Conservation (phyloP, 1,284 basidiomycete genomes). For the Irpex lacteus region DNA sequence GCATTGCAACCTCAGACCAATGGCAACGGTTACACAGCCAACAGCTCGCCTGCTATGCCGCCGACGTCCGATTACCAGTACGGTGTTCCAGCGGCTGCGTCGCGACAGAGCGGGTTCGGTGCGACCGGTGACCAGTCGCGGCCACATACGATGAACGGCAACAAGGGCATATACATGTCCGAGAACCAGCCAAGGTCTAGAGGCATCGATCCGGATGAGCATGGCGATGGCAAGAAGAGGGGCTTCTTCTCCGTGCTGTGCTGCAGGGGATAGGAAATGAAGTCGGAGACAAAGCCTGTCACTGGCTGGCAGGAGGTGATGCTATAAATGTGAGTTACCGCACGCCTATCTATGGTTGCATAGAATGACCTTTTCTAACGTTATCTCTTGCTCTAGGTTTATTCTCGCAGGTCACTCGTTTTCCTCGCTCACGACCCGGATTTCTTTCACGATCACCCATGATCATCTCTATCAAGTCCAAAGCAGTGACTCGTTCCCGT, state of each 20-base stretch:
- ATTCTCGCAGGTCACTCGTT: background rate
- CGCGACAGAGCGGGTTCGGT: conserved; percentile 34
- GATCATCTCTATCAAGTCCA: background rate
- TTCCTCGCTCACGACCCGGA: background rate
- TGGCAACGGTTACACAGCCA: conserved; percentile 19
- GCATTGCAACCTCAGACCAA: conserved; percentile 42
- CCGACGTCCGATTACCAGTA: conserved; percentile 59
- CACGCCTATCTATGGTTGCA: background rate
- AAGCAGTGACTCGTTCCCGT: background rate
- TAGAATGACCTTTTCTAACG: too few species aligned
- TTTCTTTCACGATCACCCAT: background rate
- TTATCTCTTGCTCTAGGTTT: too few species aligned
- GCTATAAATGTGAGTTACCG: conserved; percentile 20
- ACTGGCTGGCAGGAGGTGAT: conserved; percentile 19
- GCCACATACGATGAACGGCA: conserved; percentile 22
- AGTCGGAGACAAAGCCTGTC: background rate
- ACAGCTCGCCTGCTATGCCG: conserved; percentile 16
- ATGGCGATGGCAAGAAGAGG: conserved; percentile 43
- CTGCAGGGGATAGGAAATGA: conserved; percentile 58
- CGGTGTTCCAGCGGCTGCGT: conserved; percentile 22
- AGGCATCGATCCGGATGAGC: conserved; percentile 51
- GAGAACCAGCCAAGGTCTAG: conserved; percentile 45
- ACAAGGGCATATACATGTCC: conserved; percentile 45
- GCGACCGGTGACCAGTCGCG: conserved; percentile 40
- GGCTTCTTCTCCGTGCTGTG: conserved; percentile 60